Base-by-base conservation (phyloP, 257 asterid genomes). In the Cordia subcordata region DNA sequence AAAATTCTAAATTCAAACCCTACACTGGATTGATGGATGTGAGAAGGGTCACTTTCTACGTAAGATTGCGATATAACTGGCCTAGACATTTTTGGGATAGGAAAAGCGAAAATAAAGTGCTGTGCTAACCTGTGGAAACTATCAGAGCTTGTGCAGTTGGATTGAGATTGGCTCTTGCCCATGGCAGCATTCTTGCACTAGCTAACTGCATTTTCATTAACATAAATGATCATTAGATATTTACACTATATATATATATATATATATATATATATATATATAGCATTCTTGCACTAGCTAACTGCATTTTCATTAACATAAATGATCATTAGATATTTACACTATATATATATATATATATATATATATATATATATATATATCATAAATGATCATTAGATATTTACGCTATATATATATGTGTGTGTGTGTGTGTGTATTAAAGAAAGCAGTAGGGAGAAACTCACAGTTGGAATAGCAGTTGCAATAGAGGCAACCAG, bases 71-170 rank as follows among this genome's bases (percentile, higher is more conserved):
- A n/a, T n/a, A n/a, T n/a, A n/a, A n/a, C n/a, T n/a, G n/a, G n/a
- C n/a, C n/a, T n/a, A 27, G 35, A 27, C 3, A 27, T 1, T 27
- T 27, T 1, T 1, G 6, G 6, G 6, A 27, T 1, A 27, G 6
- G 6, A 27, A 27, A 27, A 27, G 35, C 3, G 35, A 27, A 27
- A 27, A 27, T 1, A 6, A 27, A 27, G 35, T 3, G 47, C 2
- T 42, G 10, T 42, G 12, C 47, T 10, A 42, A 42, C 90, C 90
- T 20, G 94, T 90, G 58, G 98, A 85, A 57, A 90, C 62, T 0
- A 87, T 87, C 42, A 90, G 90, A 55, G 98, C 98, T 68, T 90
- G 94, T 20, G 96, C 96, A 14, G 96, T 80, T 40, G 94, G 98
- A 46, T 90, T 90, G 22, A 90, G 87, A 73, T 82, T 42, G 16